Percentiles rank a stretch among this genome's conserved stretches.
Conservation (phyloP, 768 basidiomycete species). For the Phylloporus sp. region DNA sequence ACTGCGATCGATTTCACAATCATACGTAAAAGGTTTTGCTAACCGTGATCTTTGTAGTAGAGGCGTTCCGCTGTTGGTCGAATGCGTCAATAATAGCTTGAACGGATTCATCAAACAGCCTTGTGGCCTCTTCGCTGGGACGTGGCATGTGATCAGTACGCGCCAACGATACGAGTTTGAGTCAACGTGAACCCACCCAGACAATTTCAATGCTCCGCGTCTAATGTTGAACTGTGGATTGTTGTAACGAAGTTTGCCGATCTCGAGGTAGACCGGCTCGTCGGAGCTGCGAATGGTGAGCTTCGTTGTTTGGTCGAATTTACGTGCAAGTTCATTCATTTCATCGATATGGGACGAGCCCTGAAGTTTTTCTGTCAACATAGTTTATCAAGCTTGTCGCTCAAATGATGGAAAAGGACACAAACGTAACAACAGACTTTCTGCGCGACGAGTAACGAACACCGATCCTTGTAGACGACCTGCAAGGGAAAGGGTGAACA, state of each 20-base stretch:
- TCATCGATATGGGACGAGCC: slow-evolving; percentile 3
- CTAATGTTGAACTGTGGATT: slow-evolving; percentile 2
- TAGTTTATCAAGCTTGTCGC: not conserved
- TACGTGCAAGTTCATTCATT: not conserved
- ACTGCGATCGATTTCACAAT: not conserved
- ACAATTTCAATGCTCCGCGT: slow-evolving; percentile 3
- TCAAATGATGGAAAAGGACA: not conserved
- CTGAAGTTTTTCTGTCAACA: slow-evolving; percentile 4
- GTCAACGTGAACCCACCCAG: not conserved
- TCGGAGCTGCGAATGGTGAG: not conserved
- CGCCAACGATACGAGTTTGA: not conserved
- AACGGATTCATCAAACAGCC: slow-evolving; percentile 6
- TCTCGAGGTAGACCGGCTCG: not conserved
- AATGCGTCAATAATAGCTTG: slow-evolving; percentile 12
- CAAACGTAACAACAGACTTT: slow-evolving; percentile 32
- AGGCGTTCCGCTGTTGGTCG: slow-evolving; percentile 2
- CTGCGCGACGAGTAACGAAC: slow-evolving; percentile 41
- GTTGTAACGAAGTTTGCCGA: not conserved
- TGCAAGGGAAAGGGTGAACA: slow-evolving; percentile 10
- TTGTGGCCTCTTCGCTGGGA: slow-evolving; percentile 4
- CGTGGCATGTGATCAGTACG: not conserved
- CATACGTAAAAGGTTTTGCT: not conserved
- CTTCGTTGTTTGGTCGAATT: slow-evolving; percentile 12
- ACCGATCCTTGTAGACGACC: slow-evolving; percentile 44
- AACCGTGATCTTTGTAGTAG: not conserved